A percentile compares a stretch with the other conserved stretches of the same genome.
Conservation (phyloP, 495 filamentous ascomycete genomes). For the Beverwykella pulmonaria region DNA sequence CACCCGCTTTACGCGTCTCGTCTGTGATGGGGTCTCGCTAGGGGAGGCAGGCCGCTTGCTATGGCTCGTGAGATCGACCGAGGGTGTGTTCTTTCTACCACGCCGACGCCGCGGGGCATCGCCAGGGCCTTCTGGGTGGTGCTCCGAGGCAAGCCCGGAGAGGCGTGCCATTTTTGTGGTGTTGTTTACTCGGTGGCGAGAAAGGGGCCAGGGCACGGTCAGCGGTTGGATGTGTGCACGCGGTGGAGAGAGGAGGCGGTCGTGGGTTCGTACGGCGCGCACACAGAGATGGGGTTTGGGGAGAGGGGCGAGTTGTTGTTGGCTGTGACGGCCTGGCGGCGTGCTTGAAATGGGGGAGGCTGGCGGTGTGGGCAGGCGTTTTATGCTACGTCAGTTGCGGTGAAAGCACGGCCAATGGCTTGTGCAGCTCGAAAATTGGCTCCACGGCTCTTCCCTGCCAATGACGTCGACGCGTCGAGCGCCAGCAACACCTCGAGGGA, state of each 20-base stretch:
- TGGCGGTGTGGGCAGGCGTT: background rate
- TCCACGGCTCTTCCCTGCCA: background rate
- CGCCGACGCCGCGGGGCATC: conserved; percentile 20
- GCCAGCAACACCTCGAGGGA: background rate
- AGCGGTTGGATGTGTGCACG: background rate
- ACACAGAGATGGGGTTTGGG: background rate
- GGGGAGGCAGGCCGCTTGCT: conserved; percentile 25
- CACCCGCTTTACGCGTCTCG: conserved; percentile 21
- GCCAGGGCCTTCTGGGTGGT: conserved; percentile 34
- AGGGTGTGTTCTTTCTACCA: conserved; percentile 6
- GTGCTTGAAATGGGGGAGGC: conserved; percentile 2
- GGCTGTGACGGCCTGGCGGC: background rate
- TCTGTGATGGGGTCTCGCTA: background rate
- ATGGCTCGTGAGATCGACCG: conserved; percentile 2
- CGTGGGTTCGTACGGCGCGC: background rate
- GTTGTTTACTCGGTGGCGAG: background rate
- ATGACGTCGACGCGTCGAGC: conserved; percentile 31
- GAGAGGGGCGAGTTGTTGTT: background rate
- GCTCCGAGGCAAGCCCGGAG: conserved; percentile 13
- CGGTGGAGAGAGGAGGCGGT: background rate
- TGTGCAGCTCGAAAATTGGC: background rate
- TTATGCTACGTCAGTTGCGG: conserved; percentile 26
- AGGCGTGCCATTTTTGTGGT: conserved; percentile 4
- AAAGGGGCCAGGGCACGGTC: background rate
- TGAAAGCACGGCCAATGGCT: background rate